These are phyloP conservation scores for Graphiopsis chlorocephala DNA, from an alignment of 2,329 filamentous ascomycete species.

Conservation along the genomic window DNA sequence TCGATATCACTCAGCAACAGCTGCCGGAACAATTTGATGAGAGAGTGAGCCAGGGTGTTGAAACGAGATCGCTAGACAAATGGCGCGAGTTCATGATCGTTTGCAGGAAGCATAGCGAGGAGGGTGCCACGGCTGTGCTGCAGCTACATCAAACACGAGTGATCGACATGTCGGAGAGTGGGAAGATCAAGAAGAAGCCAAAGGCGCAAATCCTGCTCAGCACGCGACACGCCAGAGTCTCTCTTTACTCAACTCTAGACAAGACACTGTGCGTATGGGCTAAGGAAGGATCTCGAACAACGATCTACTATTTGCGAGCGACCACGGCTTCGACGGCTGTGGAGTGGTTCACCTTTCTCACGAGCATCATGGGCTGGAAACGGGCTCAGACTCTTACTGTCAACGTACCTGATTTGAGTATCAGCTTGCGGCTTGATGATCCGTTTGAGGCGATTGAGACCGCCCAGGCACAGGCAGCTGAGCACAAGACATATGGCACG, in stretches of 20 bases:
- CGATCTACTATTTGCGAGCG: constrained; percentile 62
- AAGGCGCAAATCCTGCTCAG: constrained; percentile 58
- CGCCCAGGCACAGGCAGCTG: constrained; percentile 40
- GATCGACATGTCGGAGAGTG: constrained; percentile 52
- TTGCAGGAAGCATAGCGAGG: constrained; percentile 56
- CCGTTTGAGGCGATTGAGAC: constrained; percentile 55
- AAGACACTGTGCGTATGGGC: constrained; percentile 65
- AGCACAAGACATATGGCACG: constrained; percentile 37
- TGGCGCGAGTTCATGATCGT: constrained; percentile 65
- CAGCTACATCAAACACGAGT: constrained; percentile 42
- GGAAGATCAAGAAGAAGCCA: constrained; percentile 53
- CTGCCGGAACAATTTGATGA: constrained; percentile 61
- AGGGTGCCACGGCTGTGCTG: constrained; percentile 44
- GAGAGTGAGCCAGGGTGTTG: constrained; percentile 58
- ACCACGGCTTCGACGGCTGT: constrained; percentile 60
- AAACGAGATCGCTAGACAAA: constrained; percentile 58
- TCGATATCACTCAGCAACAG: constrained; percentile 52
- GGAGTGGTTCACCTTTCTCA: constrained; percentile 67
- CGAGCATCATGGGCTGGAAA: constrained; percentile 58
- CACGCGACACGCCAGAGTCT: constrained; percentile 54
- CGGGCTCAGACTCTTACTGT: constrained; percentile 57
- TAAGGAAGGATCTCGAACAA: constrained; percentile 52
- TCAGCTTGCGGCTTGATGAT: constrained; percentile 57
- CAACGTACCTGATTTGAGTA: constrained; percentile 60
- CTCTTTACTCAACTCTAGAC: constrained; percentile 64